A percentile compares a stretch with the other conserved stretches of the same genome.
Evolutionary conservation across 129 eudicot species (phyloP).

Genomic region (Flaveria brownii): DNA sequence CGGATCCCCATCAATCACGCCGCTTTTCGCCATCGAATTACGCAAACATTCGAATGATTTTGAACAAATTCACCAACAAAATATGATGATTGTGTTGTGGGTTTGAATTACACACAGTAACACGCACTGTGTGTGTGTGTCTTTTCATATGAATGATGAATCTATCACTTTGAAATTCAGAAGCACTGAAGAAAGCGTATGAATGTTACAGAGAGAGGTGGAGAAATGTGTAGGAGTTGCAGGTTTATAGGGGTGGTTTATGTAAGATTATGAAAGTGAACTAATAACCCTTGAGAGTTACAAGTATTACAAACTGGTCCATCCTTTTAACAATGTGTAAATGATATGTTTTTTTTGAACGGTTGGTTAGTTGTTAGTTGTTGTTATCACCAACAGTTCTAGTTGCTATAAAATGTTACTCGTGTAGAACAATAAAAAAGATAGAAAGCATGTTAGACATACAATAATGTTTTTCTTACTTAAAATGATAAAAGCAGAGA

Average conservation of each 20-base stretch:
- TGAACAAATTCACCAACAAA: neutral
- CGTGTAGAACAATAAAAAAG: no score
- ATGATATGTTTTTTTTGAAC: no score
- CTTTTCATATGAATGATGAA: neutral
- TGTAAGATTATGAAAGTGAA: slow-evolving; percentile 10
- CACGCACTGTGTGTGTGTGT: neutral
- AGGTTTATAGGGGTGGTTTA: slow-evolving; percentile 34
- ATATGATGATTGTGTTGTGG: slow-evolving; percentile 18
- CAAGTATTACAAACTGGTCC: slow-evolving; percentile 2
- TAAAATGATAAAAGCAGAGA: no score
- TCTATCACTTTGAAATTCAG: slow-evolving; percentile 1
- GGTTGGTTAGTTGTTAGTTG: no score
- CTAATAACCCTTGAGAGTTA: neutral
- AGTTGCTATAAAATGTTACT: no score
- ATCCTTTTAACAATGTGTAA: neutral
- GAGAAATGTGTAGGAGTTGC: slow-evolving; percentile 25
- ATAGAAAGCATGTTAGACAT: no score
- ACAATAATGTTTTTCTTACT: no score
- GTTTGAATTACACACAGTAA: slow-evolving; percentile 17
- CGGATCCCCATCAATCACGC: slow-evolving; percentile 56
- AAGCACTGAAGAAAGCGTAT: slow-evolving; percentile 19
- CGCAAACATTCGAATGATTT: neutral
- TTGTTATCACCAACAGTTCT: no score
- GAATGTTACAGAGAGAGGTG: slow-evolving; percentile 17
- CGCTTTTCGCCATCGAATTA: slow-evolving; percentile 69